phyloP scores from a whole-genome alignment of 495 filamentous ascomycete genomes.

The Neurospora discreta region DNA sequence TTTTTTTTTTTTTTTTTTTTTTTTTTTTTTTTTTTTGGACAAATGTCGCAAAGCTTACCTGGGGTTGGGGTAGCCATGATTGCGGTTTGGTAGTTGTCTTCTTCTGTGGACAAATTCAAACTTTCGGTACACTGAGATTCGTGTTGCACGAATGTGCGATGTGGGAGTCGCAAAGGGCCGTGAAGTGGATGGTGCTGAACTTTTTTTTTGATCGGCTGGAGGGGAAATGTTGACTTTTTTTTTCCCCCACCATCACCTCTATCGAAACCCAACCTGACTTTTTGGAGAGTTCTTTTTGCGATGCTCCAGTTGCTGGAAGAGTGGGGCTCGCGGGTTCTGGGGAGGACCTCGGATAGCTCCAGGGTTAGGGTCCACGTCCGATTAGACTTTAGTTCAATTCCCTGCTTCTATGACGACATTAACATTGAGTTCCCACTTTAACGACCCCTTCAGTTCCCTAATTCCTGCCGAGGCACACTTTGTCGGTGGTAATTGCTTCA shows the following conservation, averaged over 20 bases:
- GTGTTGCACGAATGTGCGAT: not conserved
- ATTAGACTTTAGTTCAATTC: not conserved
- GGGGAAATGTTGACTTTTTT: not conserved
- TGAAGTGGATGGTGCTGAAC: not conserved
- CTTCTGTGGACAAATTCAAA: not conserved
- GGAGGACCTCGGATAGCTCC: not conserved
- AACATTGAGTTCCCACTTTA: not conserved
- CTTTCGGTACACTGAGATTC: not conserved
- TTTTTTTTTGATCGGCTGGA: not conserved
- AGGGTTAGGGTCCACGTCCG: not conserved
- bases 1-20: not conserved
- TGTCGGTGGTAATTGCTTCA: not conserved
- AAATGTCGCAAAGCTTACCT: slow-evolving; percentile 3
- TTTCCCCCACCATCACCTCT: not conserved
- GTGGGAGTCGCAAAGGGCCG: not conserved
- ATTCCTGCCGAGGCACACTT: not conserved
- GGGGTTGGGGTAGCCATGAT: slow-evolving; percentile 8
- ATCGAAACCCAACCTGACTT: too few species aligned
- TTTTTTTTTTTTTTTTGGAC: not conserved
- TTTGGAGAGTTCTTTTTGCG: slow-evolving; percentile 3
- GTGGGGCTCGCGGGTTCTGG: not conserved
- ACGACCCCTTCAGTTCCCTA: not conserved
- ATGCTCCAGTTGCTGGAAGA: not conserved
- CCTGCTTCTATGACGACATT: not conserved
- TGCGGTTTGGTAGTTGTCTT: not conserved